These are phyloP conservation scores for Cenococcum geophilum DNA, from an alignment of 495 filamentous ascomycete species.

Conservation along the genomic window DNA sequence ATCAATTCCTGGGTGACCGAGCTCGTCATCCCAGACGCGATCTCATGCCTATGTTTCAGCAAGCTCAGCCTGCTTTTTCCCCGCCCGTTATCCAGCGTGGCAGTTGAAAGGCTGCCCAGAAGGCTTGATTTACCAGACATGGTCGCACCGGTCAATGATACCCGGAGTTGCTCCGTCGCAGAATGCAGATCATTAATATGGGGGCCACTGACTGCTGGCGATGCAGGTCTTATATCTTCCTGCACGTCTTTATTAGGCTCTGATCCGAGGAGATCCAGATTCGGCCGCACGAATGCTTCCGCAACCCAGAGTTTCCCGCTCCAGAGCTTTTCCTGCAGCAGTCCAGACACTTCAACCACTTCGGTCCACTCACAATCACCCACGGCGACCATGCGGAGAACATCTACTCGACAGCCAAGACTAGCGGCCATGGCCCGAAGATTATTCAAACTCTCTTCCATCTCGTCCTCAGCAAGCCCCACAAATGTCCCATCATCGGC, in stretches of 20 bases:
- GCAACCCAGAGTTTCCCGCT: slow-evolving; percentile 73
- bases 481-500: slow-evolving; percentile 90
- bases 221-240: slow-evolving; percentile 4
- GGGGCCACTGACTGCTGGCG: slow-evolving; percentile 2
- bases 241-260: not conserved
- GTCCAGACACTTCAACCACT: slow-evolving; percentile 26
- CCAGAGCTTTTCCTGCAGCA: slow-evolving; percentile 30
- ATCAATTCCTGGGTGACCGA: slow-evolving; percentile 89
- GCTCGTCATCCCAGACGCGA: slow-evolving; percentile 83
- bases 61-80: slow-evolving; percentile 82
- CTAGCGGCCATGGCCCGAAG: slow-evolving; percentile 85
- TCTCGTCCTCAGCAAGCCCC: slow-evolving; percentile 81
- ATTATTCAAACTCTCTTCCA: slow-evolving; percentile 81
- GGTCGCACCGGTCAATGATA: slow-evolving; percentile 84
- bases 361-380: slow-evolving; percentile 78
- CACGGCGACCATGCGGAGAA: slow-evolving; percentile 77
- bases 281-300: slow-evolving; percentile 70
- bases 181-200: not conserved
- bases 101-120: slow-evolving; percentile 79
- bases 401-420: slow-evolving; percentile 80
- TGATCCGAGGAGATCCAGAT: slow-evolving; percentile 14
- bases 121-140: slow-evolving; percentile 92
- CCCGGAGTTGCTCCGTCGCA: slow-evolving; percentile 68
- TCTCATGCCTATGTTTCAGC: slow-evolving; percentile 90
- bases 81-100: slow-evolving; percentile 82